These are phyloP conservation scores for Udeniomyces megalosporus DNA, from an alignment of 768 basidiomycete genomes.

Conservation along the genomic window DNA sequence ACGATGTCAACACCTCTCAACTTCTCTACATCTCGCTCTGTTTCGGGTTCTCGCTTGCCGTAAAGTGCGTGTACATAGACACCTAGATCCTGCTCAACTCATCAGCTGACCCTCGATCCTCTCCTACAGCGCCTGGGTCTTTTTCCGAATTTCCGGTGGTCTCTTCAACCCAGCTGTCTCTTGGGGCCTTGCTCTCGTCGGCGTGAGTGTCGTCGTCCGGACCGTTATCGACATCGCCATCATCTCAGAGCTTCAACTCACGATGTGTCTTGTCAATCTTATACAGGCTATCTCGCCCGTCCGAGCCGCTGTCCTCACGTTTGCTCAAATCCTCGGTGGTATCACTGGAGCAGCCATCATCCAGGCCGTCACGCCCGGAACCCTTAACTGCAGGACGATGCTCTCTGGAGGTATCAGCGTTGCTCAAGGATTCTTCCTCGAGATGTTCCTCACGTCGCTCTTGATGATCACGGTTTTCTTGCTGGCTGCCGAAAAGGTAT, in stretches of 20 bases:
- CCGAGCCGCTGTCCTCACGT: slow-evolving; percentile 27
- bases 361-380: slow-evolving; percentile 27
- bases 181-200: slow-evolving; percentile 30
- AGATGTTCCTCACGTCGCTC: neutral
- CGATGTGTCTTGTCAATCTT: too few relatives aligned
- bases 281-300: slow-evolving; percentile 25
- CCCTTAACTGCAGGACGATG: slow-evolving; percentile 22
- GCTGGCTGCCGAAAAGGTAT: slow-evolving; percentile 12
- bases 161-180: slow-evolving; percentile 30
- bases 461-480: slow-evolving; percentile 4
- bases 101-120: too few relatives aligned
- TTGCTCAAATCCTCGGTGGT: slow-evolving; percentile 28
- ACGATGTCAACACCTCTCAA: slow-evolving; percentile 10
- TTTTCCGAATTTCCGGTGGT: slow-evolving; percentile 9
- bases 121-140: neutral
- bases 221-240: too few relatives aligned
- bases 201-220: slow-evolving; percentile 1
- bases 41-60: slow-evolving; percentile 8
- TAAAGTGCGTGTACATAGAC: neutral
- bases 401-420: slow-evolving; percentile 20
- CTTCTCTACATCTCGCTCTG: slow-evolving; percentile 11
- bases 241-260: too few relatives aligned
- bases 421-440: slow-evolving; percentile 17
- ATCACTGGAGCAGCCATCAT: slow-evolving; percentile 29
- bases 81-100: too few relatives aligned